Base-by-base conservation (phyloP, 2,329 filamentous ascomycete genomes). In the Cladophialophora carrionii region DNA sequence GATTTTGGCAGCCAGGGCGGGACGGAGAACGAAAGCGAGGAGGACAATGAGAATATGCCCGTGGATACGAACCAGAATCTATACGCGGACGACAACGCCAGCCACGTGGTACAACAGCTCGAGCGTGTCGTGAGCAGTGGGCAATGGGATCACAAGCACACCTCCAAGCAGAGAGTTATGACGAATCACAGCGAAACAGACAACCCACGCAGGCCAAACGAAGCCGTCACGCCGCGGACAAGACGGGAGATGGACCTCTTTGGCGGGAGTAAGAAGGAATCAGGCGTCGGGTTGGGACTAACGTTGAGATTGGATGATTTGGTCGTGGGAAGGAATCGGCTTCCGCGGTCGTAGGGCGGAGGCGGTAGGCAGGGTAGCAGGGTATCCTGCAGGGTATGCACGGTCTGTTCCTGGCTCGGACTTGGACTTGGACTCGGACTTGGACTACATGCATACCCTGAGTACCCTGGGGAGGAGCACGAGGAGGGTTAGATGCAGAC, bases 41-140 rank as follows among this genome's bases (percentile, higher is more conserved):
- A 8, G 5, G 62, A 61, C 6, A 24, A 5, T 7, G 53, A 64
- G 49, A 61, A 61, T 26, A n/a, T 43, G 5, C 17, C 17, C 5
- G 37, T 43, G 37, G 7, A 43, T 7, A 6, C 37, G 37, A 43
- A n/a, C 17, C 37, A 17, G 17, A n/a, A 43, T 43, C 4, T 43
- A n/a, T 43, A 29, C 22, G 48, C 20, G 8, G 48, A 51, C 22
- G 26, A 22, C 17, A 29, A 24, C 3, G 37, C 37, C 57, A 48
- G 49, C 29, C 48, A 49, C 17, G 52, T 67, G 32, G 65, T 67
- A 10, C 61, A 64, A n/a, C 61, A 54, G 29, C 62, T 67, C 34
- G 65, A 67, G 56, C 57, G 58, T 1, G 62, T 34, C 46, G 65
- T 54, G 53, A 67, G 62, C 41, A 20, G 29, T 26, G 58, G 53